Evolutionary conservation across 805 yeast genomes (phyloP), one percentile per base, ranked within the genome.

Genomic region (Tetrapisispora fleetii): DNA sequence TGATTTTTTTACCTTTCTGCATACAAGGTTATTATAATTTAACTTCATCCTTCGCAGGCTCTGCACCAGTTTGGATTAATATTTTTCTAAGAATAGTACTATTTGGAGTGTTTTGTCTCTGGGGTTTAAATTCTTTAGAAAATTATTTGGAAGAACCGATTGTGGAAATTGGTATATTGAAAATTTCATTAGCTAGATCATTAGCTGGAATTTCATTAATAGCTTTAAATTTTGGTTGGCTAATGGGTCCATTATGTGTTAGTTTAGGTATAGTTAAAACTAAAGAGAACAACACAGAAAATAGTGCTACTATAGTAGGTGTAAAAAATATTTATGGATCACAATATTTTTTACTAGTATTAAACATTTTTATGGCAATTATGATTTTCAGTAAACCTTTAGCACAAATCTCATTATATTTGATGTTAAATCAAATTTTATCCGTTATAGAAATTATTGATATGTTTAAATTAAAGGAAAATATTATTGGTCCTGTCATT

Each of bases 251-350:
- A 8, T 65, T 90, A 44, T 88, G 96, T 65, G 80, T 90, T 46
- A 78, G 79, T 57, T 67, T 91, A 11, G 68, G 67, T 53, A 59
- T 70, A 43, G 30, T 9, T 10, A 64, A 64, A 46, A 22, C 17
- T 6, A 64, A 68, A 47, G 62, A 67, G 2, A 70, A 68, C 48
- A 63, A 64, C 22, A 61, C 64, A 39, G 63, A 72, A 3, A 60
- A 58, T 41, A 73, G 74, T 32, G 83, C 85, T 0, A 75, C 79
- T 2, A 85, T 93, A 44, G 62, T 84, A 22, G 99, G 99, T 0
- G 85, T 82, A 59, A 79, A 81, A 18, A 93, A 93, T 57, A 84
- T 85, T 2, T 91, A 91, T 65, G 99, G 99, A 0, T 82, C 95
- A 0, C 80, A 87, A 41, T 87, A 82, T 59, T 81, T 89, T 58